Conservation (phyloP, 2,329 filamentous ascomycete species). For the Penicillium sp. region DNA sequence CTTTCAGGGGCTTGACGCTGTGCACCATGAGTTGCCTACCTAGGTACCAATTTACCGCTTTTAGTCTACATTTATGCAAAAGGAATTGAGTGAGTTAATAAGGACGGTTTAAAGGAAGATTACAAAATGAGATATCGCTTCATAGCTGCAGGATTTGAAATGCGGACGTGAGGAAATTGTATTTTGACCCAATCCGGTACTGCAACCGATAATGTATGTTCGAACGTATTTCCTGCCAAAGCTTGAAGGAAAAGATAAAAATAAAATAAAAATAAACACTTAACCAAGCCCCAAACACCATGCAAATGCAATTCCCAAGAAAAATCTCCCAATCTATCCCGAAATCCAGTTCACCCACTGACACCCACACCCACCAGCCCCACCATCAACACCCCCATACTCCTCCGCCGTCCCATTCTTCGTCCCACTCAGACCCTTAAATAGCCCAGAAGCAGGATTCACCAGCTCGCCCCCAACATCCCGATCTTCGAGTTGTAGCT, state of each 20-base stretch:
- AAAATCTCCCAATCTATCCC: background rate
- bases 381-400: conserved; percentile 57
- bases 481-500: conserved; percentile 55
- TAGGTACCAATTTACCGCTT: too few species aligned
- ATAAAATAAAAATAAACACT: too few species aligned
- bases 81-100: too few species aligned
- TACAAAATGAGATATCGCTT: too few species aligned
- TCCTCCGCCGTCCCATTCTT: conserved; percentile 20
- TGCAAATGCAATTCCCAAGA: background rate
- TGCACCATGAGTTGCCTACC: too few species aligned
- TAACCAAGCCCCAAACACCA: background rate
- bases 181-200: background rate
- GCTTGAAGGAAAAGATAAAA: too few species aligned
- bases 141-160: too few species aligned
- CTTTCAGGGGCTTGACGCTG: background rate
- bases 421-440: conserved; percentile 26
- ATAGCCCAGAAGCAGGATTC: conserved; percentile 51
- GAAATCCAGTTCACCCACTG: conserved; percentile 56
- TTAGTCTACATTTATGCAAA: too few species aligned
- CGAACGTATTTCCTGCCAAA: too few species aligned
- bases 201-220: too few species aligned
- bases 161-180: background rate
- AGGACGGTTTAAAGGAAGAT: too few species aligned
- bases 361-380: conserved; percentile 60
- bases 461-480: conserved; percentile 52